Conservation (phyloP, 352 stramenopile species). For the Pilasporangium apinafurcum region DNA sequence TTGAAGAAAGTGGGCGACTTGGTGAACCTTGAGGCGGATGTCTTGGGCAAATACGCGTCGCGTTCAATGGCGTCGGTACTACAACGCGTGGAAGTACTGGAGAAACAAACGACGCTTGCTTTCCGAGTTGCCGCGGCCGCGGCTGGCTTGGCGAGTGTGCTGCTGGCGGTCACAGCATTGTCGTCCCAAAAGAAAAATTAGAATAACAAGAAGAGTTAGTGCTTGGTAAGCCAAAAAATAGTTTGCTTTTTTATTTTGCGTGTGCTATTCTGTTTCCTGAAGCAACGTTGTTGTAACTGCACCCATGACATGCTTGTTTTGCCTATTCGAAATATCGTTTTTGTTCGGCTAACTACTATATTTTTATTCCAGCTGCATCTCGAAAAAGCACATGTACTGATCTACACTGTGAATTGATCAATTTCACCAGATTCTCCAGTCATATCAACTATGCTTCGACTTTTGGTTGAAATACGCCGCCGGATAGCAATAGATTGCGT, state of each 20-base stretch:
- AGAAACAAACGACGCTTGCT: constrained; percentile 37
- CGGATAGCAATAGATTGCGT: constrained; percentile 73
- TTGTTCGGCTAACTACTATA: too few relatives aligned
- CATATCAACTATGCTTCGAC: constrained; percentile 29
- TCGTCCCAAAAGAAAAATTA: too few relatives aligned
- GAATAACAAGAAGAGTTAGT: too few relatives aligned
- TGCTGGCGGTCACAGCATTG: constrained; percentile 18
- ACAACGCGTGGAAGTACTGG: constrained; percentile 50
- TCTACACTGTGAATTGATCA: too few relatives aligned
- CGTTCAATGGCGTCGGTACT: constrained; percentile 62
- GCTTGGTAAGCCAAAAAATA: constrained; percentile 3
- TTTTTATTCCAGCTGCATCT: too few relatives aligned
- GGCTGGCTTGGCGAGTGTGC: constrained; percentile 13
- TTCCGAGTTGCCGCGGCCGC: constrained; percentile 24
- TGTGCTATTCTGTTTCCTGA: too few relatives aligned
- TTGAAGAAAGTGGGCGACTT: constrained; percentile 83
- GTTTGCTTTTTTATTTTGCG: not conserved
- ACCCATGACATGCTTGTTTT: too few relatives aligned
- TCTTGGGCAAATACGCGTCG: constrained; percentile 90
- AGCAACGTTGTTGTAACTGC: too few relatives aligned
- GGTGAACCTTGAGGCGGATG: constrained; percentile 91
- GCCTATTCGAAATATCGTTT: too few relatives aligned
- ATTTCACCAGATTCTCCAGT: constrained; percentile 2
- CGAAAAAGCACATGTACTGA: too few relatives aligned
- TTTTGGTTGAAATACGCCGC: constrained; percentile 63